A percentile compares a stretch with the other conserved stretches of the same genome.
Evolutionary conservation across 495 filamentous ascomycete genomes (phyloP).

Genomic region (Aspergillus egyptiacus): DNA sequence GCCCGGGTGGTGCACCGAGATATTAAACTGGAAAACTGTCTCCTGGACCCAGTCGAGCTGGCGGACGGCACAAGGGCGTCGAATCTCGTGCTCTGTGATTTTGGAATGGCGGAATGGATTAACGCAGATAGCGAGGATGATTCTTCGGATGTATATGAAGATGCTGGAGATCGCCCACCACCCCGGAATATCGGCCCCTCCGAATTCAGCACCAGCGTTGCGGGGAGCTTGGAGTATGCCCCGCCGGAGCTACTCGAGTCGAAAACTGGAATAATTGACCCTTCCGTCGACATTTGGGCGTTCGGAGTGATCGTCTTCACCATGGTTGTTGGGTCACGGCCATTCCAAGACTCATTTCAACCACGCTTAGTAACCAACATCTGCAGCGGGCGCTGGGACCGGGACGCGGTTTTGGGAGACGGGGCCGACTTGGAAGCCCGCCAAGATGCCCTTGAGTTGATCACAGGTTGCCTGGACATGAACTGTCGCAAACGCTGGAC

Average conservation of each 20-base stretch:
- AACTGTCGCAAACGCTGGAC: slow-evolving; percentile 46
- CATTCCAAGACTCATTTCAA: slow-evolving; percentile 58
- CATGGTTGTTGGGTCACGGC: slow-evolving; percentile 58
- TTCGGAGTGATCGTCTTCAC: slow-evolving; percentile 63
- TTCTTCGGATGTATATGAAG: slow-evolving; percentile 45
- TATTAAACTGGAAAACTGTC: slow-evolving; percentile 73
- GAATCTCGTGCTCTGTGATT: slow-evolving; percentile 64
- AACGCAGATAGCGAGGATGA: slow-evolving; percentile 46
- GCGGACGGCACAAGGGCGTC: slow-evolving; percentile 44
- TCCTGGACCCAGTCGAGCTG: slow-evolving; percentile 52
- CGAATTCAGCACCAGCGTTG: slow-evolving; percentile 51
- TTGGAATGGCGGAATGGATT: slow-evolving; percentile 71
- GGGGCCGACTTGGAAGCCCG: slow-evolving; percentile 14
- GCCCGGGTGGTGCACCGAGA: slow-evolving; percentile 66
- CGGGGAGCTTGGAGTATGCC: slow-evolving; percentile 63
- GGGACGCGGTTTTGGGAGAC: slow-evolving; percentile 42
- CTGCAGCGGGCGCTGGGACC: slow-evolving; percentile 55
- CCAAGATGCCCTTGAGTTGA: slow-evolving; percentile 44
- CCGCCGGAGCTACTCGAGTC: slow-evolving; percentile 54
- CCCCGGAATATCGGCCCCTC: slow-evolving; percentile 49
- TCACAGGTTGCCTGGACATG: slow-evolving; percentile 50
- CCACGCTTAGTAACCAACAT: slow-evolving; percentile 58
- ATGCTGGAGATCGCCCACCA: slow-evolving; percentile 41
- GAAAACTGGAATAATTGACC: slow-evolving; percentile 41
- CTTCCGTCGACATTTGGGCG: slow-evolving; percentile 66